phyloP scores from a whole-genome alignment of 352 stramenopile species.

The Phytophthora europaea region DNA sequence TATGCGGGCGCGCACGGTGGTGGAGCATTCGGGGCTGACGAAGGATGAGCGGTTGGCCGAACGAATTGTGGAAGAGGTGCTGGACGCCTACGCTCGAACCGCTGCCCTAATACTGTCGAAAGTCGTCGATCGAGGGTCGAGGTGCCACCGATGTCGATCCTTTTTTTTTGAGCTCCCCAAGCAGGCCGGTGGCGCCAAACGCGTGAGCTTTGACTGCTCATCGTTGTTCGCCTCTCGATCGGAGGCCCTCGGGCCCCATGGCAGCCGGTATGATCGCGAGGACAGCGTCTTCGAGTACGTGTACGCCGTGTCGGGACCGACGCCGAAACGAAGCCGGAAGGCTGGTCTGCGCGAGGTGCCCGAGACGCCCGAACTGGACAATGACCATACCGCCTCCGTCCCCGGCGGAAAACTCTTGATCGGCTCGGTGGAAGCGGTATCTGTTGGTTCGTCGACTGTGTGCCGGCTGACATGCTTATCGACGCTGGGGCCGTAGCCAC shows the following conservation, averaged over 20 bases:
- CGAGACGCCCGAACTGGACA: not conserved
- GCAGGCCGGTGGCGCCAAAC: too few species aligned
- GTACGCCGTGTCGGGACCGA: not conserved
- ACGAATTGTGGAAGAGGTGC: too few species aligned
- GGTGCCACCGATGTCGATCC: too few species aligned
- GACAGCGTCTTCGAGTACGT: not conserved
- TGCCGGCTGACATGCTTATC: not conserved
- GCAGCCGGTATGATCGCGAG: not conserved
- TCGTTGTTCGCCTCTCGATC: not conserved
- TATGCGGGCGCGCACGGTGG: too few species aligned
- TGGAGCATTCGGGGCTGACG: too few species aligned
- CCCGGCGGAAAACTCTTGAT: not conserved
- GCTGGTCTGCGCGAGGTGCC: not conserved
- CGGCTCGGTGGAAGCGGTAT: slow-evolving; percentile 2
- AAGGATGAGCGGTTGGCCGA: too few species aligned
- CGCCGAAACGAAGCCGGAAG: too few species aligned
- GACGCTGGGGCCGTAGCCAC: slow-evolving; percentile 8
- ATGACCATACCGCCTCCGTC: not conserved
- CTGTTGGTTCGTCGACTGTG: not conserved
- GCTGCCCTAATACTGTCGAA: too few species aligned
- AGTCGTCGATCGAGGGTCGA: too few species aligned
- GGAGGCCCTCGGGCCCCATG: not conserved
- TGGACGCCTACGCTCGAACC: too few species aligned
- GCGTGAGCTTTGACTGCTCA: not conserved
- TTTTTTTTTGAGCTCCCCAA: too few species aligned